Base-by-base conservation (phyloP, 192 early-diverging fungal species). In the Mortierella alpina region DNA sequence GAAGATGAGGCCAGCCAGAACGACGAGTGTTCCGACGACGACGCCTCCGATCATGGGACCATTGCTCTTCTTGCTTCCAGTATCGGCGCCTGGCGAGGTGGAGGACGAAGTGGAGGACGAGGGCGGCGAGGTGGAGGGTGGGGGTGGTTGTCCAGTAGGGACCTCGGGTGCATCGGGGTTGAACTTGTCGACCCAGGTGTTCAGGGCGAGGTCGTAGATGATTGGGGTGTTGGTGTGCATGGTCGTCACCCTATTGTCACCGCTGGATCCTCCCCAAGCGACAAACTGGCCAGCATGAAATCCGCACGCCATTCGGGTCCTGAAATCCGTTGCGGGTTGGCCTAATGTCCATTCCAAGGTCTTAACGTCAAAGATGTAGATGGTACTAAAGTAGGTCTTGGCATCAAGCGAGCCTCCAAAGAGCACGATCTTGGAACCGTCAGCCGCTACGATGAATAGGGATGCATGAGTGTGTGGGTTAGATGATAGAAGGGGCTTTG, bases 271-370 rank as follows among this genome's bases (percentile, higher is more conserved):
- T 10, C 76, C 76, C 50, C 49, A 80, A 52, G 53, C 69, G 18
- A 80, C 55, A n/a, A 80, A 63, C 53, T 80, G 76, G 18, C 17
- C 42, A 23, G 62, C 39, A 44, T 68, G 51, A 40, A 72, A 48
- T 1, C 53, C 68, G 20, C 76, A 80, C 12, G 76, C 63, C 69
- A 80, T 68, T 7, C 76, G 62, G 4, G 76, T 80, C 17, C 76
- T 49, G 11, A 31, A 22, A 1, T 15, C 18, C 10, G 44, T 4
- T 1, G 69, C 59, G 5, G 69, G 45, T 5, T 40, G 18, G 14
- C 63, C 63, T 13, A 44, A 50, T 1, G 13, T 65, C 75, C 75
- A 78, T 52, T 39, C 41, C 5, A 20, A 44, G 3, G 62, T 57
- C 10, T 7, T 42, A 2, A 80, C 52, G 46, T 80, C 69, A n/a